Conservation (phyloP, 192 early-diverging fungal genomes). For the Phlyctochytrium bullatum region DNA sequence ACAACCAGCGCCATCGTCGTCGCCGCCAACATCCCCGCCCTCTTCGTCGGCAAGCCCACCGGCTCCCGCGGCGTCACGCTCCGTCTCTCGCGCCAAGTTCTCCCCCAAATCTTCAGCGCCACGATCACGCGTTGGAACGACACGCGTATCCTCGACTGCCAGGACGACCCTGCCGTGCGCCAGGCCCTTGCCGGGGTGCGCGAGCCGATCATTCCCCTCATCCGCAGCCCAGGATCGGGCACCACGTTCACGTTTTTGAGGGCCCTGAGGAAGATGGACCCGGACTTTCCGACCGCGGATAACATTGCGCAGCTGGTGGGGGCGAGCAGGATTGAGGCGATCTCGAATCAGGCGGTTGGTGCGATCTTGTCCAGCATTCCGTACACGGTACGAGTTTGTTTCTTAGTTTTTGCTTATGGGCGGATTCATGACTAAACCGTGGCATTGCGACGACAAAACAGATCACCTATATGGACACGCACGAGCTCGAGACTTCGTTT, state of each 20-base stretch:
- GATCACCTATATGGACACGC: constrained; percentile 20
- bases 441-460: too few species aligned
- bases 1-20: constrained; percentile 26
- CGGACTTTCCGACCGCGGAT: neutral
- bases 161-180: constrained; percentile 8
- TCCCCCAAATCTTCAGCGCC: constrained; percentile 15
- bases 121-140: constrained; percentile 19
- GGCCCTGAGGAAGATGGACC: constrained; percentile 16
- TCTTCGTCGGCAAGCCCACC: constrained; percentile 12
- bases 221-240: constrained; percentile 14
- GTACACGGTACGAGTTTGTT: constrained; percentile 3
- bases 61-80: neutral
- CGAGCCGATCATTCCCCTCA: constrained; percentile 4
- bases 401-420: neutral
- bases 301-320: neutral
- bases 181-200: neutral
- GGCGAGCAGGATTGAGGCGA: constrained; percentile 10
- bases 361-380: constrained; percentile 4
- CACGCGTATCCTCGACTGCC: neutral
- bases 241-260: constrained; percentile 13
- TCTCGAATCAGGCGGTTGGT: constrained; percentile 15
- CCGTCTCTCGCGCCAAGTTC: constrained; percentile 10
- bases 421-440: neutral
- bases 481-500: neutral
- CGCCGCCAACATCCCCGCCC: constrained; percentile 15